Evolutionary conservation across 345 rosid species (phyloP), one percentile per base, ranked within the genome.

Genomic region (Lumnitzera racemosa): DNA sequence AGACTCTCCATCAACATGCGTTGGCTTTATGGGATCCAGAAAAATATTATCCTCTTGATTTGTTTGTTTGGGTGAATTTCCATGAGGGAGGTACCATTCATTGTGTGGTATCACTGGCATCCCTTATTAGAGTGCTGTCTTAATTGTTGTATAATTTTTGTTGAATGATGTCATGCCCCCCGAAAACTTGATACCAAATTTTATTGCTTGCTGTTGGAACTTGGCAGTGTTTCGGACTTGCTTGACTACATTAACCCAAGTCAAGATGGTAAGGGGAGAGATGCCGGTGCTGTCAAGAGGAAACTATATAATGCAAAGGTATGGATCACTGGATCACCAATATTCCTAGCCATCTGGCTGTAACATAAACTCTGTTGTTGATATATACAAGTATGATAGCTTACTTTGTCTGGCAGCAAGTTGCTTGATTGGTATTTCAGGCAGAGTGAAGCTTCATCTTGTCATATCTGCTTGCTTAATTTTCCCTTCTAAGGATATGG

Each of bases 241-340:
- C 95, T 94, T 27, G 97, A 94, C 81, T 94, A 88, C 70, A 94
- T 94, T 61, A 90, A 83, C 77, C 97, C 96, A 68, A 88, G 83
- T 70, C 84, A 81, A 61, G 87, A 78, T 68, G 78, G 79, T 66
- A 90, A 90, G 70, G 95, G 84, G 47, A 84, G 88, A 74, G 90
- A 78, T 62, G 71, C 70, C 27, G 64, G 69, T 25, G 79, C 89
- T 53, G 74, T 74, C 48, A 89, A 76, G 84, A 88, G 88, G 76
- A 90, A 79, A 76, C 79, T 63, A 75, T 81, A 81, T 61, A 72
- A 76, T 57, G 56, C 81, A 56, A 90, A 90, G 96, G 99, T 94
- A 76, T 55, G 65, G 11, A 57, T 14, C 60, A 49, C 53, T 59
- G 52, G 15, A 16, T 46, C 43, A 36, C 11, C 43, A 36, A 7